Base-by-base conservation (phyloP, 306 rosid species). In the Fragaria vesca region DNA sequence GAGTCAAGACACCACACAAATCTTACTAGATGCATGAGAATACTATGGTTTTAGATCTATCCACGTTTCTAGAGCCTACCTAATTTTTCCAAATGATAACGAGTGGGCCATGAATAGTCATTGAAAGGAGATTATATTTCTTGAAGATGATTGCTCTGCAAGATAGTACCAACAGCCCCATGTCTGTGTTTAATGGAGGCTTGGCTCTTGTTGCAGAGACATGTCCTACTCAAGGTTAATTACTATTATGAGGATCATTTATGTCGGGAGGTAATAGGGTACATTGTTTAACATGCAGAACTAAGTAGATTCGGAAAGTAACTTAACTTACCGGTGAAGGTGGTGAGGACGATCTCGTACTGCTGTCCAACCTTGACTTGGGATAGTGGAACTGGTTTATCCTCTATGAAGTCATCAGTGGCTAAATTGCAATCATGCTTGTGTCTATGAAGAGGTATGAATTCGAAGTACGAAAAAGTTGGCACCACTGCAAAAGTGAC, bases 341-440 rank as follows among this genome's bases (percentile, higher is more conserved):
- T 95, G 38, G 98, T 95, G 81, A 95, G 96, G 48, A 95, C 93
- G 38, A 95, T 48, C 83, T 95, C 98, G 18, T 95, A 95, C 80
- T 87, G 84, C 75, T 89, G 98, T 65, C 98, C 98, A 78, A 85
- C 71, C 83, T 87, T 76, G 84, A 91, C 80, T 78, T 84, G 86
- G 5, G 97, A 92, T 1, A 95, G 86, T 17, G 98, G 96, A 71
- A 92, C 78, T 43, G 98, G 93, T 50, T 81, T 81, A 42, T 86
- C 98, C 86, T 95, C 98, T 9, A 83, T 32, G 85, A 88, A 92
- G 74, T 92, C 97, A 81, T 88, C 91, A 38, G 52, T 52, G 28
- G 48, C 86, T n/a, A 81, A 52, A 50, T 24, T 3, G 66, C 72
- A 46, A 72, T 80, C 81, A 70, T 82, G 76, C 43, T 78, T 78